A percentile compares a stretch with the other conserved stretches of the same genome.
Evolutionary conservation across 1,284 basidiomycete species (phyloP).

Genomic region (Sporisorium sorghi): DNA sequence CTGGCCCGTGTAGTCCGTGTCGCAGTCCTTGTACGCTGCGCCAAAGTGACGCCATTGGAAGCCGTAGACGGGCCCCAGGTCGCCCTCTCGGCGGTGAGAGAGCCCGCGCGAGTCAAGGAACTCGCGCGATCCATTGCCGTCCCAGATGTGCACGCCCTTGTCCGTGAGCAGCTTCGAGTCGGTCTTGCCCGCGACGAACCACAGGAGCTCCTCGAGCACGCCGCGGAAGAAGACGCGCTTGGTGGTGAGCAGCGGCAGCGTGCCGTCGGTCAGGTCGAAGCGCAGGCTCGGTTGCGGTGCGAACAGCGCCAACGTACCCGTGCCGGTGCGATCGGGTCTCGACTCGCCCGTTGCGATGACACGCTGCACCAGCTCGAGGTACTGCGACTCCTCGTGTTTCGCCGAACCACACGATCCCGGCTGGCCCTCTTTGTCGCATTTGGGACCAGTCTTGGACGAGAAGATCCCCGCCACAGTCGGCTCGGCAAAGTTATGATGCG

Average conservation of each 20-base stretch:
- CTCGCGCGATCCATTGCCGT: constrained; percentile 89
- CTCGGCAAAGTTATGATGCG: constrained; percentile 63
- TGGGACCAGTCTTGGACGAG: constrained; percentile 58
- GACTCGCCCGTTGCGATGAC: constrained; percentile 61
- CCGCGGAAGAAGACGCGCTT: constrained; percentile 93
- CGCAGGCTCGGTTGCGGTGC: constrained; percentile 62
- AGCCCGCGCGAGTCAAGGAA: constrained; percentile 89
- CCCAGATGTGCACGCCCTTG: constrained; percentile 97
- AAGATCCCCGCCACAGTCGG: constrained; percentile 66
- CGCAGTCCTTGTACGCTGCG: constrained; percentile 84
- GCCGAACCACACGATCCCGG: constrained; percentile 17
- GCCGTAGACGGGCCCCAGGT: constrained; percentile 95
- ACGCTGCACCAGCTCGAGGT: constrained; percentile 60
- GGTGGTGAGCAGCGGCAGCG: constrained; percentile 89
- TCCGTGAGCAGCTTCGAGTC: constrained; percentile 81
- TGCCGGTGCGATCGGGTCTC: constrained; percentile 64
- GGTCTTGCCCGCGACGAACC: constrained; percentile 90
- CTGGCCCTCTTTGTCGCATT: constrained; percentile 21
- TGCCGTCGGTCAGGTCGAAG: constrained; percentile 56
- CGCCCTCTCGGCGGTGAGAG: constrained; percentile 85
- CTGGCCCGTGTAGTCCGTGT: constrained; percentile 81
- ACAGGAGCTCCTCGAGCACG: constrained; percentile 92
- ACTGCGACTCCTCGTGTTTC: constrained; percentile 65
- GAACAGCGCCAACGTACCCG: constrained; percentile 65
- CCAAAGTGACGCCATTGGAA: constrained; percentile 99